Percentiles rank a stretch among this genome's conserved stretches.
phyloP scores from a whole-genome alignment of 352 stramenopile genomes.

The Phytopythium oedochilum region DNA sequence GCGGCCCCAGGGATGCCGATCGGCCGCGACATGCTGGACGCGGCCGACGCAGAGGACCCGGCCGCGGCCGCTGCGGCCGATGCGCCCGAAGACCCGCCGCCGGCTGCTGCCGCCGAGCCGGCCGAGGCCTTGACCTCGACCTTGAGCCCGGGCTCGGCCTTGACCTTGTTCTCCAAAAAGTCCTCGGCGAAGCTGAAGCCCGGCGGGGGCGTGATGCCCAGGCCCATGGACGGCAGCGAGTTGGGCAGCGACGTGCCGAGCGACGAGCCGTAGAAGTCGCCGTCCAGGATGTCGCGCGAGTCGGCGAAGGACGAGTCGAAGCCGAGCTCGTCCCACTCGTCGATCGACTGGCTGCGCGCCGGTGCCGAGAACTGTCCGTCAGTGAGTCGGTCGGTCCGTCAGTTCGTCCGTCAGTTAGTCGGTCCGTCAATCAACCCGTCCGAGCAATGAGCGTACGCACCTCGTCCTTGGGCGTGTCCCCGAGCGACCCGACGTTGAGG shows the following conservation, averaged over 20 bases:
- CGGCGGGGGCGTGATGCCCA: conserved; percentile 78
- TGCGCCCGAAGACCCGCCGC: conserved; percentile 6
- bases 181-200: conserved; percentile 85
- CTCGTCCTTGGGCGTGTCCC: conserved; percentile 81
- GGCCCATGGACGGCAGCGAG: conserved; percentile 81
- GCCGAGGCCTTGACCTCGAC: conserved; percentile 22
- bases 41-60: conserved; percentile 28
- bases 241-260: conserved; percentile 80
- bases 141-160: conserved; percentile 39
- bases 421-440: neutral
- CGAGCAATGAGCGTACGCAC: conserved; percentile 8
- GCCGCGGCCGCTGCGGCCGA: conserved; percentile 10
- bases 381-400: too few relatives aligned
- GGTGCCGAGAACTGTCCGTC: conserved; percentile 43
- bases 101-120: conserved; percentile 5
- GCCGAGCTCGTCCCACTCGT: conserved; percentile 85
- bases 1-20: conserved; percentile 77
- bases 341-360: conserved; percentile 63
- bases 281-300: conserved; percentile 74
- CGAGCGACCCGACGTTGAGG: conserved; percentile 79
- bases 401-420: neutral
- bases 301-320: conserved; percentile 82
- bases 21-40: conserved; percentile 41
- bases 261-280: conserved; percentile 81
- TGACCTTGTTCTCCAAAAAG: conserved; percentile 77